Conservation (phyloP, 805 yeast genomes). For the Metschnikowia cerradonensis region DNA sequence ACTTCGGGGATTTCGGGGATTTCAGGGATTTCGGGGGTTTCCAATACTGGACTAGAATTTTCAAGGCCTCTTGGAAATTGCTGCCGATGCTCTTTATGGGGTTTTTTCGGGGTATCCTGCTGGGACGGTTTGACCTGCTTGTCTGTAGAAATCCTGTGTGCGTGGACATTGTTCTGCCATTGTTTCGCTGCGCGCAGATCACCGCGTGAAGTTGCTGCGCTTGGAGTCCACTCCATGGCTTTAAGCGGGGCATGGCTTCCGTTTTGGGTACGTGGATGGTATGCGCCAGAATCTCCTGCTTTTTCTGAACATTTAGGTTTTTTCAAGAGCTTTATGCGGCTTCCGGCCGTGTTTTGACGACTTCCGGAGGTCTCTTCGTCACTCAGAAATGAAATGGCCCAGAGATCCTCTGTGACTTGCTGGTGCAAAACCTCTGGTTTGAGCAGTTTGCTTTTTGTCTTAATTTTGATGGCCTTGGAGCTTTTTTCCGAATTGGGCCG, state of each 20-base stretch:
- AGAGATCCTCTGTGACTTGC: slow-evolving; percentile 28
- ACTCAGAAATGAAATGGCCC: slow-evolving; percentile 24
- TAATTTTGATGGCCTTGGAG: neutral
- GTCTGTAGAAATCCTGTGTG: too few relatives aligned
- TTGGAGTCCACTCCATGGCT: too few relatives aligned
- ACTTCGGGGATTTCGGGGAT: too few relatives aligned
- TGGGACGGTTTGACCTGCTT: neutral
- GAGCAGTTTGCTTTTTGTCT: neutral
- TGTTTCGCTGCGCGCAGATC: slow-evolving; percentile 7
- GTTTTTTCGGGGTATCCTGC: neutral
- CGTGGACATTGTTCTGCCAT: neutral
- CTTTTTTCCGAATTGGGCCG: neutral
- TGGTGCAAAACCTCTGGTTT: neutral
- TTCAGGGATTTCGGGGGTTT: too few relatives aligned
- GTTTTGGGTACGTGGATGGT: too few relatives aligned
- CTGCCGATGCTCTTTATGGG: neutral
- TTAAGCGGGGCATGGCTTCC: too few relatives aligned
- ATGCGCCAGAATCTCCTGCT: neutral
- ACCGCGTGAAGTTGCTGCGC: neutral
- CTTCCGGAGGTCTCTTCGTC: slow-evolving; percentile 19
- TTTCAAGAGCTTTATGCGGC: neutral
- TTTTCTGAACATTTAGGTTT: neutral
- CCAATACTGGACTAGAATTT: too few relatives aligned
- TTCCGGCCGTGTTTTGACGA: neutral
- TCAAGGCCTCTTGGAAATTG: too few relatives aligned